phyloP scores from a whole-genome alignment of 257 asterid species.

The Solanum virginianum region DNA sequence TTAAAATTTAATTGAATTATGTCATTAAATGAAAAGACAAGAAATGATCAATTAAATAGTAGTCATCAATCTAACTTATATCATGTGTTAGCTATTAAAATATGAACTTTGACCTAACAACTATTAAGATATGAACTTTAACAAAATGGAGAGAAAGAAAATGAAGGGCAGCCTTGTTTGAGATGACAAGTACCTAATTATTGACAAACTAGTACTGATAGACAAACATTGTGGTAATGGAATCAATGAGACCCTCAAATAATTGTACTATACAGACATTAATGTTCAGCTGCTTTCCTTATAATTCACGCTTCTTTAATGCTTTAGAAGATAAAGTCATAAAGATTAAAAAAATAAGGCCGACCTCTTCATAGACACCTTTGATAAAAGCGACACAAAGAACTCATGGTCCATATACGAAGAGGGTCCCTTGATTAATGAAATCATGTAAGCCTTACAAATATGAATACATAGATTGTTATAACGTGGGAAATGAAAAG shows the following conservation, averaged over 20 bases:
- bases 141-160: too few relatives aligned
- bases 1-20: too few relatives aligned
- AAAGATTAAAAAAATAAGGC: background rate
- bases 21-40: too few relatives aligned
- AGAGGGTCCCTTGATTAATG: background rate
- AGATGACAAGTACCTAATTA: background rate
- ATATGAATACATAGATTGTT: background rate
- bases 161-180: too few relatives aligned
- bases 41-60: too few relatives aligned
- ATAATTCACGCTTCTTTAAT: background rate
- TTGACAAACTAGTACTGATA: background rate
- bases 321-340: background rate
- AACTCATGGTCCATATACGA: background rate
- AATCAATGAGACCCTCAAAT: background rate
- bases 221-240: background rate
- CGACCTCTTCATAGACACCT: background rate
- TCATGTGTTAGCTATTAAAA: too few relatives aligned
- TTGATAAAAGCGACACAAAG: background rate
- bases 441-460: background rate
- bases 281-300: background rate
- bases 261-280: background rate
- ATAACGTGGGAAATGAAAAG: background rate
- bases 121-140: too few relatives aligned
- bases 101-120: too few relatives aligned
- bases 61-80: too few relatives aligned